Percentiles rank a stretch among this genome's conserved stretches.
These are phyloP conservation scores for Diaporthe vexans DNA, from an alignment of 2,329 filamentous ascomycete genomes.

Conservation along the genomic window DNA sequence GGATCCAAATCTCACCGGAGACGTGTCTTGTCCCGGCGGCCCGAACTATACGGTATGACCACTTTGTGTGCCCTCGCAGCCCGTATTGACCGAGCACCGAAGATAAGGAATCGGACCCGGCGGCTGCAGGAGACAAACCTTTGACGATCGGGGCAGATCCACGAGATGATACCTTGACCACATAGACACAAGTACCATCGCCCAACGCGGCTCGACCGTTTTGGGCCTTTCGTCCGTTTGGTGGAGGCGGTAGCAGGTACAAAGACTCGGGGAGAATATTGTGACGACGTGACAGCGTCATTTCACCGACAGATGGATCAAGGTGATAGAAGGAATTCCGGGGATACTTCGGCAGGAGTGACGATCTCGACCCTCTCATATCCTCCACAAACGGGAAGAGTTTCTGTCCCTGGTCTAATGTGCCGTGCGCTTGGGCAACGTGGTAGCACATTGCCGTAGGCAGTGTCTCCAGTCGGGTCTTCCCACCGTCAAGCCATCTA, in stretches of 20 bases:
- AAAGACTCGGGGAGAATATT: neutral
- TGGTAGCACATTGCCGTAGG: neutral
- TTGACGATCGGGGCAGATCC: neutral
- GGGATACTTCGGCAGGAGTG: neutral
- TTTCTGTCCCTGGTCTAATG: slow-evolving; percentile 2
- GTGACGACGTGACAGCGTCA: neutral
- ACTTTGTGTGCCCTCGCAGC: neutral
- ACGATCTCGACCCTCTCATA: neutral
- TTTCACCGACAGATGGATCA: neutral
- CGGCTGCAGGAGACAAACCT: neutral
- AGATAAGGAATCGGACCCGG: neutral
- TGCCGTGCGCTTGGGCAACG: neutral
- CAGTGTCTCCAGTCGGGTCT: neutral
- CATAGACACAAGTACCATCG: neutral
- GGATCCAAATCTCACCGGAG: neutral
- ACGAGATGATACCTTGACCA: neutral
- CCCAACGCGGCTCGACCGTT: neutral
- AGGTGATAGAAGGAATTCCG: neutral
- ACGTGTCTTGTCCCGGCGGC: slow-evolving; percentile 20
- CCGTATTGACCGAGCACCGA: neutral
- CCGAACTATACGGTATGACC: neutral
- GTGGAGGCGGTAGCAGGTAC: neutral
- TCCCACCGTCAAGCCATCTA: neutral
- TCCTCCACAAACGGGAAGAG: neutral
- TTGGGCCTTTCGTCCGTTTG: neutral